Percentiles rank a stretch among this genome's conserved stretches.
Conservation (phyloP, 495 filamentous ascomycete species). For the Glonium stellatum region DNA sequence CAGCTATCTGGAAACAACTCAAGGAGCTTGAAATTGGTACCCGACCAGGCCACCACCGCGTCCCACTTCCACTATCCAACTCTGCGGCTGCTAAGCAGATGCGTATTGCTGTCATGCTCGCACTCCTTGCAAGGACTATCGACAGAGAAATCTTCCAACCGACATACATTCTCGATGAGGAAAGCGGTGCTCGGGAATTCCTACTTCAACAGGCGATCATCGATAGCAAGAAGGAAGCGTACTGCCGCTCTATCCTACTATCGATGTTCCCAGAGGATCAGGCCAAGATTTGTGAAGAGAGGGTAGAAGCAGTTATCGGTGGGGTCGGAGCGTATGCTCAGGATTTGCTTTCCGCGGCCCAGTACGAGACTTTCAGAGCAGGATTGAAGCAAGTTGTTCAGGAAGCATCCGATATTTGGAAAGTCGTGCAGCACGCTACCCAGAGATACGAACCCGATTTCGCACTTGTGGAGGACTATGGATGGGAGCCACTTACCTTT, state of each 20-base stretch:
- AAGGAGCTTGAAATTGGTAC: neutral
- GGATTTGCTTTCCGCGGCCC: conserved; percentile 2
- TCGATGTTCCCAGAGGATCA: conserved; percentile 15
- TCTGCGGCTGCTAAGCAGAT: conserved; percentile 13
- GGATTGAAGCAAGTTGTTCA: neutral
- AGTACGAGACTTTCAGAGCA: neutral
- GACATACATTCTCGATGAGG: conserved; percentile 4
- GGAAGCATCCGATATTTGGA: conserved; percentile 3
- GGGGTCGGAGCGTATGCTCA: neutral
- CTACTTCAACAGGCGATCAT: conserved; percentile 3
- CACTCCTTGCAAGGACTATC: conserved; percentile 6
- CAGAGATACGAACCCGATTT: conserved; percentile 9
- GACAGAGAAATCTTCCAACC: conserved; percentile 11
- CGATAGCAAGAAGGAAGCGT: conserved; percentile 6
- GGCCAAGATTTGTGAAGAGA: neutral
- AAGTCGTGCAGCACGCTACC: neutral
- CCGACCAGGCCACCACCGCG: neutral
- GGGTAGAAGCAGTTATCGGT: conserved; percentile 3
- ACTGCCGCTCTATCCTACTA: conserved; percentile 2
- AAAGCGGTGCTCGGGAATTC: conserved; percentile 3
- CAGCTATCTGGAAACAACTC: neutral
- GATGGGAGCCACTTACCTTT: neutral
- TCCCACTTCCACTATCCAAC: conserved; percentile 12
- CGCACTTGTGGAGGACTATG: neutral
- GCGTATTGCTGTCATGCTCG: conserved; percentile 10